Evolutionary conservation across 257 asterid species (phyloP), one percentile per base, ranked within the genome.

Genomic region (Galeopsis tetrahit): DNA sequence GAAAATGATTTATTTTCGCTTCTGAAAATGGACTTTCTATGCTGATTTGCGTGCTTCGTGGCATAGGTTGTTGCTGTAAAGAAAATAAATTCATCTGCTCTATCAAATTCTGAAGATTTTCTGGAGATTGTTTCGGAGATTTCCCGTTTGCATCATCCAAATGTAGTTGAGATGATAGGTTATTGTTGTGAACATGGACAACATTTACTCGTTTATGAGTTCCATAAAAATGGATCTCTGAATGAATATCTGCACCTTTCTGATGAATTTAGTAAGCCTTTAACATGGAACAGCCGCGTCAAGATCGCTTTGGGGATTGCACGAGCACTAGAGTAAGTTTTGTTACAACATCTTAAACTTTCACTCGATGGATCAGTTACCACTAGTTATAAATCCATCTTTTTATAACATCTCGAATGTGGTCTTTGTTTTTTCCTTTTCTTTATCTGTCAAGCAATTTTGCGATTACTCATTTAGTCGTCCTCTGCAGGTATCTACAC

Each of bases 251-350:
- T 94, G 74, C 96, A 94, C 70, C 88, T 94, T 42, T 77, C 92
- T 0, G 97, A 94, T 49, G 99, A 94, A 70, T 81, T 78, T 48
- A 85, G 82, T 74, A 89, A 85, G 79, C 96, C 97, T 42, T 76
- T 94, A 57, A 90, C 96, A 1, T 94, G 99, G 99, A 94, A 91
- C 77, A 85, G 72, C 74, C 89, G 99, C 17, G 97, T 94, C 74
- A 91, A 90, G 93, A 91, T 94, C 79, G 98, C 99, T 15, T 62
- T 94, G 70, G 99, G 99, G 69, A 85, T 93, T 69, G 99, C 99
- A 51, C 87, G 97, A 73, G 99, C 98, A 40, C 81, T 94, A 42
- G 97, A 94, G 99, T 94, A 82, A 75, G 97, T 77, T 70, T 2
- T 2, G 10, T 42, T 44, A 7, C 10, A 44, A 14, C 10, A 14